Base-by-base conservation (phyloP, 2,329 filamentous ascomycete genomes). In the Fusarium sambucinum region DNA sequence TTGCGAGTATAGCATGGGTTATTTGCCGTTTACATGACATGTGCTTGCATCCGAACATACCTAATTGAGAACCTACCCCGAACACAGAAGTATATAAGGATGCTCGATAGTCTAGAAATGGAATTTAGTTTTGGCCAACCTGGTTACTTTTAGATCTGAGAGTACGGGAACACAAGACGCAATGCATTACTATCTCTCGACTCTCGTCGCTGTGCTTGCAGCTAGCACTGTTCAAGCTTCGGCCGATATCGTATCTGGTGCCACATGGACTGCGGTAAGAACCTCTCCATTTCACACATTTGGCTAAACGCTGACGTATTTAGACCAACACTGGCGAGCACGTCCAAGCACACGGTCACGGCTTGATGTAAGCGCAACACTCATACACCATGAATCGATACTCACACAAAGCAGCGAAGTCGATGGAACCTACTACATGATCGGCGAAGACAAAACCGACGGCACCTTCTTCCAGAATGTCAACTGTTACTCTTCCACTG, bases 401-500 rank as follows among this genome's bases (percentile, higher is more conserved):
- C 27, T 69, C 2, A 69, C 38, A 0, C 3, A 2, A 6, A 2
- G 8, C 9, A 71, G 69, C 2, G 68, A 73, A 37, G 85, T 86
- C 3, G 81, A 83, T 42, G 81, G 80, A 12, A 85, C 83, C 1
- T 92, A 87, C 79, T 92, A 92, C 78, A 84, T 89, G 78, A 86
- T 91, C 33, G 90, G 90, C 17, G 90, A 92, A 75, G 89, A 92
- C 78, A 91, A 92, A 75, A 86, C 86, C 2, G 78, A 85, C n/a
- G 88, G 89, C 25, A 83, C 80, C 1, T 77, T 81, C 0, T 92
- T 91, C 75, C 84, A 87, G 60, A 88, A 88, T 52, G 80, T 92
- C 69, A 91, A 90, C 75, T 92, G 89, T 77, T 92, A 91, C 76
- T 87, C 86, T 0, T 89, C 86, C 16, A 81, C 80, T 14, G 78